Evolutionary conservation across 2,329 filamentous ascomycete species (phyloP).

Genomic region (Fulvia fulva): DNA sequence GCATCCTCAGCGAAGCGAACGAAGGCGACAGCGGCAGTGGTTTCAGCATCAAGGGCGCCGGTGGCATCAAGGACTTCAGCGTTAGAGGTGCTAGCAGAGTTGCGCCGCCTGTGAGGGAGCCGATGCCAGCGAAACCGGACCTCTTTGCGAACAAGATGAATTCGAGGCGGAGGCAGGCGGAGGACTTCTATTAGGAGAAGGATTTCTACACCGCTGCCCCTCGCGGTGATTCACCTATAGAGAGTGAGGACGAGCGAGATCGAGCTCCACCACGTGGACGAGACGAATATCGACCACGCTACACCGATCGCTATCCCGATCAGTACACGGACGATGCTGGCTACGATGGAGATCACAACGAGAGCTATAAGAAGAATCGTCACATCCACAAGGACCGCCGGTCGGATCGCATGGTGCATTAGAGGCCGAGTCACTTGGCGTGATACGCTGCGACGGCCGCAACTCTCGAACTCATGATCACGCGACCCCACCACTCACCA

Average conservation of each 20-base stretch:
- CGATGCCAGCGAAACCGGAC: constrained; percentile 13
- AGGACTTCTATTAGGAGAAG: not conserved
- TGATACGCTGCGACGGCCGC: too few species aligned
- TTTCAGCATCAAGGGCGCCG: constrained; percentile 35
- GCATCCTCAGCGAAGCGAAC: constrained; percentile 10
- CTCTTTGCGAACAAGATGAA: constrained; percentile 15
- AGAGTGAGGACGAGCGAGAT: not conserved
- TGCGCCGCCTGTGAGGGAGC: constrained; percentile 10
- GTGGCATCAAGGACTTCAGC: constrained; percentile 25
- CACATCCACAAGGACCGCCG: not conserved
- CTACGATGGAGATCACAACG: not conserved
- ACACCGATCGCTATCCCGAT: not conserved
- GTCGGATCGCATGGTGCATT: not conserved
- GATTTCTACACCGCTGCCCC: not conserved
- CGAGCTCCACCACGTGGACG: not conserved
- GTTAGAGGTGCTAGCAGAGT: constrained; percentile 30
- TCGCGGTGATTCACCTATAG: not conserved
- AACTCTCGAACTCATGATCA: too few species aligned
- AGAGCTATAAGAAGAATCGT: not conserved
- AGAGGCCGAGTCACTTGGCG: not conserved
- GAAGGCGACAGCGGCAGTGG: constrained; percentile 22
- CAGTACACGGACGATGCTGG: not conserved
- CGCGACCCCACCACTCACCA: not conserved
- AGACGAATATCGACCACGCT: not conserved
- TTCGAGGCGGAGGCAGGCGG: not conserved